Conservation (phyloP, 78 protist genomes). For the slime mould (Dictyostelium discoideum) region DNA sequence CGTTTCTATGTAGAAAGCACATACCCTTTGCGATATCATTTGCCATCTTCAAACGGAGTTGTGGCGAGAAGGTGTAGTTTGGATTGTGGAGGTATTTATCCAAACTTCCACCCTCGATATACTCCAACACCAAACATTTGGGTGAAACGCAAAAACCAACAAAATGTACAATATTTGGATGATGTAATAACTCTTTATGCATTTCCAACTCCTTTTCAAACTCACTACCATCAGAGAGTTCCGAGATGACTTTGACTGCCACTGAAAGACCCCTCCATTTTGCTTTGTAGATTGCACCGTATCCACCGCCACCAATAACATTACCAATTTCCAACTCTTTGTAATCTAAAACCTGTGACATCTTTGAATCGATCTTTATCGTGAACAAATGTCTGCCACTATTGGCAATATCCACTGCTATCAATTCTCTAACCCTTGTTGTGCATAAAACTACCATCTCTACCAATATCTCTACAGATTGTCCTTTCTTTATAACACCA, state of each 20-base stretch:
- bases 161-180: constrained; percentile 76
- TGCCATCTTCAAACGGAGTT: constrained; percentile 71
- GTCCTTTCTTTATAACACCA: constrained; percentile 35
- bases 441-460: constrained; percentile 70
- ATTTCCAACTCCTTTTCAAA: constrained; percentile 75
- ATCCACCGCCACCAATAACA: constrained; percentile 78
- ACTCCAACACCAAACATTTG: constrained; percentile 63
- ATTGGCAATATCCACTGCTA: constrained; percentile 42
- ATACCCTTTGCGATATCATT: constrained; percentile 81
- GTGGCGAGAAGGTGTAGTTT: constrained; percentile 27
- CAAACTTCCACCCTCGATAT: constrained; percentile 69
- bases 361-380: constrained; percentile 58
- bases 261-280: constrained; percentile 65
- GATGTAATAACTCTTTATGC: constrained; percentile 77
- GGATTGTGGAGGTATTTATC: constrained; percentile 56
- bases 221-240: constrained; percentile 54
- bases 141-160: constrained; percentile 76
- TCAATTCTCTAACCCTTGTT: constrained; percentile 55
- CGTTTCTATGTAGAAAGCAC: constrained; percentile 78
- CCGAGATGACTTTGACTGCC: constrained; percentile 54
- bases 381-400: constrained; percentile 36
- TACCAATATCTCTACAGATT: constrained; percentile 19
- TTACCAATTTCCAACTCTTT: constrained; percentile 54
- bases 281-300: constrained; percentile 69
- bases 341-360: constrained; percentile 73